Evolutionary conservation across 176 grass and related monocot species (phyloP), one percentile per base, ranked within the genome.

Genomic region (Avena eriantha): DNA sequence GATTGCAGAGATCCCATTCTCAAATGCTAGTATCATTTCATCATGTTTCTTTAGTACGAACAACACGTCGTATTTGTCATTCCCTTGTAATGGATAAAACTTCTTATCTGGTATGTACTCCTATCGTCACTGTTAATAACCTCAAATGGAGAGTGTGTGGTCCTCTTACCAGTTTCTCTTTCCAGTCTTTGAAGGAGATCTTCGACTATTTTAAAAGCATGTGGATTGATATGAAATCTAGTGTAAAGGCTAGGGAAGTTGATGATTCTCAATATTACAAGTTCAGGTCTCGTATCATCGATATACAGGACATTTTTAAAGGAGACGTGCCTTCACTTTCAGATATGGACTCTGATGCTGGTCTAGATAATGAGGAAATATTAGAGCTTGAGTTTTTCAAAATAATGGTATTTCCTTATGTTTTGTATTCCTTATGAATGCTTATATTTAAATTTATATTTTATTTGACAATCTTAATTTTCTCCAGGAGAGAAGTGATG

Each of bases 151-250:
- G 81, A 68, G 18, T 34, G 61, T 46, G 80, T 46, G 23, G 12
- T 92, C 29, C 22, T 76, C 75, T 75, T 79, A 89, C 24, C 39
- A 57, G 57, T 82, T 80, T 90, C 26, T 87, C 26, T 82, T 90
- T 77, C 21, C 85, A 98, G 96, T 90, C 87, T 15, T 59, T 98
- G 77, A 89, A 92, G 73, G 87, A 81, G 12, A 84, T 82, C 49
- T 95, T 98, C 77, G 88, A 93, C 69, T 86, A 95, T 60, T 98
- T 98, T 82, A 89, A 92, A 64, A 90, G 84, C 73, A 89, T 89
- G 76, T 98, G 96, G 96, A 31, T 92, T 69, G 69, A 83, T n/a
- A 98, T 94, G 91, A 98, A 98, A 92, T 91, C 93, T 79, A 68
- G 33, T 81, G 85, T 79, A 83, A 95, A 92, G 88, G 88, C 69